phyloP scores from a whole-genome alignment of 2,329 filamentous ascomycete species.

The Colletotrichum tanaceti region DNA sequence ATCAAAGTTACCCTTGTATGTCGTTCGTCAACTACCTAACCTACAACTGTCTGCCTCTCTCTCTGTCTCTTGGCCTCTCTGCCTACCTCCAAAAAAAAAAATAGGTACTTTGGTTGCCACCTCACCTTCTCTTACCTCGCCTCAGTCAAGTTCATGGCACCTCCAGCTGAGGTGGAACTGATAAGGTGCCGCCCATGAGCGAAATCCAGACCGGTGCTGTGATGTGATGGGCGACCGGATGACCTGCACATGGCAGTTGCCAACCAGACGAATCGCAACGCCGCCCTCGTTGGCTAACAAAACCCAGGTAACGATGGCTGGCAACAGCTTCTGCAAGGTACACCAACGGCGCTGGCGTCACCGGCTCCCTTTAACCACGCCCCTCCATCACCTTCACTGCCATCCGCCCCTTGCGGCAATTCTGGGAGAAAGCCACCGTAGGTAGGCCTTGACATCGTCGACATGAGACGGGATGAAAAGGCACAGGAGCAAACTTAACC shows the following conservation, averaged over 20 bases:
- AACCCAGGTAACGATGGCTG: slow-evolving; percentile 8
- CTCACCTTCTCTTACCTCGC: slow-evolving; percentile 4
- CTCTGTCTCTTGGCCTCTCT: neutral
- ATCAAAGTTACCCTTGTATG: neutral
- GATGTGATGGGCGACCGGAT: slow-evolving; percentile 28
- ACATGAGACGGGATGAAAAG: slow-evolving; percentile 33
- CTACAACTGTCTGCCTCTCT: neutral
- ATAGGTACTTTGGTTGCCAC: neutral
- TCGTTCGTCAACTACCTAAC: neutral
- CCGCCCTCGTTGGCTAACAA: slow-evolving; percentile 10
- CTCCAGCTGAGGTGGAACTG: slow-evolving; percentile 8
- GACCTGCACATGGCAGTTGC: slow-evolving; percentile 31
- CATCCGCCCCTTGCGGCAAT: slow-evolving; percentile 35
- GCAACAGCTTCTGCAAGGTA: slow-evolving; percentile 28
- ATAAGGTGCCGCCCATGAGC: slow-evolving; percentile 21
- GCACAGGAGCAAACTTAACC: slow-evolving; percentile 15
- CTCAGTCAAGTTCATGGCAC: slow-evolving; percentile 25
- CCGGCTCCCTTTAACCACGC: slow-evolving; percentile 17
- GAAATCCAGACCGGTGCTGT: slow-evolving; percentile 13
- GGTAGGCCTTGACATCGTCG: slow-evolving; percentile 18
- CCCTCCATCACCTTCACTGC: slow-evolving; percentile 31
- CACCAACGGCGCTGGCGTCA: slow-evolving; percentile 9
- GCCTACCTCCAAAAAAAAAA: no score
- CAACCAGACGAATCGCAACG: slow-evolving; percentile 37
- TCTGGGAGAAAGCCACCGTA: slow-evolving; percentile 29